phyloP scores from a whole-genome alignment of 768 basidiomycete species.

The Kwoniella bestiolae region DNA sequence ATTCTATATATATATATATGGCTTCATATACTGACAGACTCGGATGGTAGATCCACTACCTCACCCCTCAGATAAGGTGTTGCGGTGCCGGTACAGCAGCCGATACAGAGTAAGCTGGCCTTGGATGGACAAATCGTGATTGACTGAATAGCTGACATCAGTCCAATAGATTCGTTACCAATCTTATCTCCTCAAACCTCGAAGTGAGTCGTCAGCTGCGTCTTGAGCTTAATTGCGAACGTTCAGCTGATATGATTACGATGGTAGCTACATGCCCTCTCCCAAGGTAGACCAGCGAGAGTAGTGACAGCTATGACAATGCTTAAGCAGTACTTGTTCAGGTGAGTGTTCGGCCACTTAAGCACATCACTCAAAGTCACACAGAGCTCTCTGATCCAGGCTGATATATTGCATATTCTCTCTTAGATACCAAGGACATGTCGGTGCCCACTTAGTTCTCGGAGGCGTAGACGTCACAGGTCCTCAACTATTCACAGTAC shows the following conservation, averaged over 20 bases:
- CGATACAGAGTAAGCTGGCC: constrained; percentile 70
- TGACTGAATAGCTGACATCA: not conserved
- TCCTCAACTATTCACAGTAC: constrained; percentile 91
- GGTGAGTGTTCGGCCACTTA: constrained; percentile 61
- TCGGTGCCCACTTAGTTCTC: constrained; percentile 94
- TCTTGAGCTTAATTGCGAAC: not conserved
- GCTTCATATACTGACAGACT: not conserved
- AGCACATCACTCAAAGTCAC: not conserved
- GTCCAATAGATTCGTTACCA: constrained; percentile 63
- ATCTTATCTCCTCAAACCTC: constrained; percentile 93
- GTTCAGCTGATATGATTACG: constrained; percentile 3
- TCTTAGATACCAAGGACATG: constrained; percentile 82
- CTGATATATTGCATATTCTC: not conserved
- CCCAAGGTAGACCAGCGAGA: constrained; percentile 85
- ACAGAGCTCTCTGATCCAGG: not conserved
- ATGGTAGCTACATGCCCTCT: constrained; percentile 72
- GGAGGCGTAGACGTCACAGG: constrained; percentile 96
- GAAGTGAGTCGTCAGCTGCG: constrained; percentile 59
- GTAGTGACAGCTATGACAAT: constrained; percentile 99
- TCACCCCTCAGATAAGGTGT: constrained; percentile 92
- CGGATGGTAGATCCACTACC: constrained; percentile 82
- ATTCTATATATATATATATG: not conserved
- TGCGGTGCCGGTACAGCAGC: constrained; percentile 99
- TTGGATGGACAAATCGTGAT: not conserved
- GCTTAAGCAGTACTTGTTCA: constrained; percentile 93